Percentiles rank a stretch among this genome's conserved stretches.
Conservation (phyloP, 2,329 filamentous ascomycete species). For the Didymella keratinophila region DNA sequence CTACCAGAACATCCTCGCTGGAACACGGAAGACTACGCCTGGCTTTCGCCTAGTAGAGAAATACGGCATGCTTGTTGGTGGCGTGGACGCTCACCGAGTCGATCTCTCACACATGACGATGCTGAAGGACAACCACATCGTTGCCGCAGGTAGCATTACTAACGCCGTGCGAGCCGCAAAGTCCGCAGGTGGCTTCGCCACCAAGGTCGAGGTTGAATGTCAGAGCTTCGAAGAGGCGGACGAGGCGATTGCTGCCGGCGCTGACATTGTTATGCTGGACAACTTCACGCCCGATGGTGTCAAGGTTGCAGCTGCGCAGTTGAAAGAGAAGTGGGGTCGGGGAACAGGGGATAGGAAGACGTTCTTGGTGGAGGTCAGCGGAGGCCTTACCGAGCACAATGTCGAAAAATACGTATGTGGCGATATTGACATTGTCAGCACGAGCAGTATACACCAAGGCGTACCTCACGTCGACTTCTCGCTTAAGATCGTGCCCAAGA, state of each 20-base stretch:
- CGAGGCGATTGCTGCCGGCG: constrained; percentile 87
- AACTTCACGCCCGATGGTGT: constrained; percentile 88
- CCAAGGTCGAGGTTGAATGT: constrained; percentile 97
- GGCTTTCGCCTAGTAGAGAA: constrained; percentile 96
- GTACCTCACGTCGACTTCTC: constrained; percentile 95
- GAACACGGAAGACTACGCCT: constrained; percentile 95
- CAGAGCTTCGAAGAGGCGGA: constrained; percentile 87
- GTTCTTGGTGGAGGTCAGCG: constrained; percentile 88
- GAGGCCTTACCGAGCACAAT: constrained; percentile 85
- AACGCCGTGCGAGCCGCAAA: constrained; percentile 86
- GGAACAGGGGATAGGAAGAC: constrained; percentile 68
- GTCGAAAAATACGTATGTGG: constrained; percentile 77
- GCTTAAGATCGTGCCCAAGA: constrained; percentile 76
- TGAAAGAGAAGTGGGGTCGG: constrained; percentile 80
- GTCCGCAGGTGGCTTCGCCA: constrained; percentile 82
- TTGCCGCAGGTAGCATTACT: constrained; percentile 83
- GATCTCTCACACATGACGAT: constrained; percentile 93
- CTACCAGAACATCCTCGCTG: constrained; percentile 85
- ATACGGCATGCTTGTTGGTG: constrained; percentile 95
- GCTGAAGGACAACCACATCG: constrained; percentile 99
- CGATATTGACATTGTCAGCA: constrained; percentile 96
- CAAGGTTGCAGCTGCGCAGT: constrained; percentile 72
- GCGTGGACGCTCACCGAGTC: constrained; percentile 89
- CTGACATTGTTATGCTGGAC: constrained; percentile 96
- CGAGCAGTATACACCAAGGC: constrained; percentile 95